A percentile compares a stretch with the other conserved stretches of the same genome.
phyloP scores from a whole-genome alignment of 306 rosid species.

The Trifolium pratense region DNA sequence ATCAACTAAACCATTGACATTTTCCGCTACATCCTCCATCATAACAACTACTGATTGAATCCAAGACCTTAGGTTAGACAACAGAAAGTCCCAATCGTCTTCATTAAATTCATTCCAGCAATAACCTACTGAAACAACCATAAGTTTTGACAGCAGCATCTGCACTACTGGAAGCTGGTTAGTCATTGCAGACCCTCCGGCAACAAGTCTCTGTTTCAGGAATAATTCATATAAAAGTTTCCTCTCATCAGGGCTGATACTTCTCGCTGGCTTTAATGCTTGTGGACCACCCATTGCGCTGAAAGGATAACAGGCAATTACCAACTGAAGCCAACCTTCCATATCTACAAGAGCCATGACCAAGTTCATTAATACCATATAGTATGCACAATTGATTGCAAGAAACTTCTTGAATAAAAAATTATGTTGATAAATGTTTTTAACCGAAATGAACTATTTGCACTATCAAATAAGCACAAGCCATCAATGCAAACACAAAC shows the following conservation, averaged over 20 bases:
- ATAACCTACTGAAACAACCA: constrained; percentile 83
- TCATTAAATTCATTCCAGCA: constrained; percentile 82
- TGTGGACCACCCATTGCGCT: constrained; percentile 55
- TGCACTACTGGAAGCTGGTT: constrained; percentile 76
- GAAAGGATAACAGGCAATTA: constrained; percentile 84
- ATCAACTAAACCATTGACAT: constrained; percentile 60
- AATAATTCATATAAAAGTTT: constrained; percentile 69
- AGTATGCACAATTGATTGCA: constrained; percentile 18
- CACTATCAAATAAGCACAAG: constrained; percentile 19
- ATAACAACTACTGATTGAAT: constrained; percentile 81
- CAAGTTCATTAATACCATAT: constrained; percentile 32
- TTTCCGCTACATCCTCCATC: constrained; percentile 89
- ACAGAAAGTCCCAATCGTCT: constrained; percentile 90
- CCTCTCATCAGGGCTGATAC: constrained; percentile 62
- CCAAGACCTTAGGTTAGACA: constrained; percentile 72
- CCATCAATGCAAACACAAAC: constrained; percentile 11
- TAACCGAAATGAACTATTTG: constrained; percentile 33
- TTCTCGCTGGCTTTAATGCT: constrained; percentile 66
- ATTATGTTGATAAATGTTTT: constrained; percentile 28
- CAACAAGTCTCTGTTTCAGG: constrained; percentile 75
- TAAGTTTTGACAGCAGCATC: constrained; percentile 77
- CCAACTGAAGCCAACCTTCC: constrained; percentile 88
- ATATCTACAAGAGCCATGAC: constrained; percentile 61
- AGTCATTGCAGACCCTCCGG: constrained; percentile 57
- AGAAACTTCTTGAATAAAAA: constrained; percentile 7